phyloP scores from a whole-genome alignment of 495 filamentous ascomycete species.

The Elaphomyces granulatus region DNA sequence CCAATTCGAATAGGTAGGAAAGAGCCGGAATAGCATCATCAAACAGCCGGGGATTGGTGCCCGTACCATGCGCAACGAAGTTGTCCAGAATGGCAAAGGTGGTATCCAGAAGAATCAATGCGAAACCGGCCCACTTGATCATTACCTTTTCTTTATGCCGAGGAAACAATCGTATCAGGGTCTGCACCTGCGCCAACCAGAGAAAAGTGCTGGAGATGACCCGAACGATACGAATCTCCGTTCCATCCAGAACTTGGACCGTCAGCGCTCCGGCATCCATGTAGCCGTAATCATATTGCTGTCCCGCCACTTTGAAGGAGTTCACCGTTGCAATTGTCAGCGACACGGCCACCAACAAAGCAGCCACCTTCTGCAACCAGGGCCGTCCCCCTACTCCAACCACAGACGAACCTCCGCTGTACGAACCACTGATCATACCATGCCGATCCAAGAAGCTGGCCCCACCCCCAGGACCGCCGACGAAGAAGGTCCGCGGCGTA shows the following conservation, averaged over 20 bases:
- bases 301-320: constrained; percentile 67
- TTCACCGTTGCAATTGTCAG: constrained; percentile 85
- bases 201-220: constrained; percentile 89
- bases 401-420: constrained; percentile 49
- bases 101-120: constrained; percentile 77
- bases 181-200: constrained; percentile 96
- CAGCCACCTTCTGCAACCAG: constrained; percentile 92
- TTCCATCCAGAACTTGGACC: constrained; percentile 58
- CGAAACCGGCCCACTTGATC: constrained; percentile 97
- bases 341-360: constrained; percentile 77
- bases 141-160: constrained; percentile 94
- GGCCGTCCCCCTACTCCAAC: constrained; percentile 83
- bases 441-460: constrained; percentile 66
- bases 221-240: constrained; percentile 74
- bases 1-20: constrained; percentile 83
- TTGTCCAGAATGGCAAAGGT: constrained; percentile 80
- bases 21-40: constrained; percentile 83
- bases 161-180: constrained; percentile 86
- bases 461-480: constrained; percentile 51
- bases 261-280: constrained; percentile 62
- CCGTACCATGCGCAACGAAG: constrained; percentile 50
- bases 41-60: constrained; percentile 53
- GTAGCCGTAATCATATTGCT: constrained; percentile 58
- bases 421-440: constrained; percentile 69
- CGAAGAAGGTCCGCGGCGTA: constrained; percentile 75